These are phyloP conservation scores for Pythium aristosporum DNA, from an alignment of 352 stramenopile species.

Conservation along the genomic window DNA sequence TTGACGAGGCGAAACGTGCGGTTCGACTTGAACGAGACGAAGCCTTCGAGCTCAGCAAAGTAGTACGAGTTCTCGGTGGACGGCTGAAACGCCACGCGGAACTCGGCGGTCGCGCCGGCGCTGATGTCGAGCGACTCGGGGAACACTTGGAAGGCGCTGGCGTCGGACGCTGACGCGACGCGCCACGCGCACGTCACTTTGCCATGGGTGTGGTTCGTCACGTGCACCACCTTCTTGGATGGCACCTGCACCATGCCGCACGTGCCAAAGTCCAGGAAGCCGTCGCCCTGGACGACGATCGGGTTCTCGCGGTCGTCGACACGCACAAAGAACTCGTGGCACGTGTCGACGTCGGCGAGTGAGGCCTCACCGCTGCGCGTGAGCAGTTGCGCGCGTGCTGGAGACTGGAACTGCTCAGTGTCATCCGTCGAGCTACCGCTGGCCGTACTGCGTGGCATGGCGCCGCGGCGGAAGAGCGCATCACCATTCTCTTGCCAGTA, in stretches of 20 bases:
- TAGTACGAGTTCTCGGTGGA: slow-evolving; percentile 84
- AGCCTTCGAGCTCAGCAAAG: slow-evolving; percentile 87
- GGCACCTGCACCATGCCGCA: slow-evolving; percentile 54
- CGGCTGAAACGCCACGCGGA: slow-evolving; percentile 84
- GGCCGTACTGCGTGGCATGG: slow-evolving; percentile 21
- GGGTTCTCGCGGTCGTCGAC: slow-evolving; percentile 58
- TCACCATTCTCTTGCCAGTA: slow-evolving; percentile 73
- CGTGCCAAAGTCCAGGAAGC: slow-evolving; percentile 80
- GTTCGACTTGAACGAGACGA: slow-evolving; percentile 91
- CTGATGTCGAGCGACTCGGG: slow-evolving; percentile 78
- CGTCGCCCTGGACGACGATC: slow-evolving; percentile 36
- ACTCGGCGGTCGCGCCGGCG: slow-evolving; percentile 68
- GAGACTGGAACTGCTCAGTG: background rate
- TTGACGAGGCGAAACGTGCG: slow-evolving; percentile 93
- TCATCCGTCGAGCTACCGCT: background rate
- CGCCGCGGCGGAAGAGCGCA: slow-evolving; percentile 61
- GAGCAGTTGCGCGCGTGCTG: slow-evolving; percentile 41
- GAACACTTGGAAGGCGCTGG: slow-evolving; percentile 63
- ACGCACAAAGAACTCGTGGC: slow-evolving; percentile 84
- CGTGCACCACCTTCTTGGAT: slow-evolving; percentile 67
- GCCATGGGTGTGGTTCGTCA: slow-evolving; percentile 86
- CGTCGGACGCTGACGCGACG: slow-evolving; percentile 33
- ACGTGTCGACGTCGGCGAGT: slow-evolving; percentile 67
- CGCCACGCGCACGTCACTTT: slow-evolving; percentile 84
- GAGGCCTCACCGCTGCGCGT: slow-evolving; percentile 85